Conservation (phyloP, 345 rosid species). For the Lumnitzera littorea region DNA sequence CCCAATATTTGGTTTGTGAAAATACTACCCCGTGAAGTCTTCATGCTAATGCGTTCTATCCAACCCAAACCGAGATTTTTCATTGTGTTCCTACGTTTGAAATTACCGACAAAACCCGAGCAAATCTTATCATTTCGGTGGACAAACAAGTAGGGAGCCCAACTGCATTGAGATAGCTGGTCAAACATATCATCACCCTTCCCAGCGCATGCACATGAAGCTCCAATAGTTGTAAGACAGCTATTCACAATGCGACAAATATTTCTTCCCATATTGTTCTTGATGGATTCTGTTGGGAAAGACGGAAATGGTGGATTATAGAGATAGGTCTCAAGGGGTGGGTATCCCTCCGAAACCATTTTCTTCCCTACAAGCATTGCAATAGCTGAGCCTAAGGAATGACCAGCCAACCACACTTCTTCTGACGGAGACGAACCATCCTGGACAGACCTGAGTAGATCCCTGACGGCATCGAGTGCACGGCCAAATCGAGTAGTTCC, state of each 20-base stretch:
- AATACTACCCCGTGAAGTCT: no score
- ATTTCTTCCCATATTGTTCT: conserved; percentile 49
- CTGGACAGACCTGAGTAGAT: conserved; percentile 40
- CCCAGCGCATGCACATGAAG: no score
- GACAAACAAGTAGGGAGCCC: conserved; percentile 51
- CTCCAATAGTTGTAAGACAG: conserved; percentile 52
- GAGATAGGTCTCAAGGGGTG: conserved; percentile 45
- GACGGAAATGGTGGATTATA: conserved; percentile 76
- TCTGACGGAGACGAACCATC: conserved; percentile 37
- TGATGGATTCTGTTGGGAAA: conserved; percentile 56
- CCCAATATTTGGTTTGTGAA: no score
- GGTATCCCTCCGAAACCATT: conserved; percentile 37
- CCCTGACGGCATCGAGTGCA: conserved; percentile 61
- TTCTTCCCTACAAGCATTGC: conserved; percentile 67
- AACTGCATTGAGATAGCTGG: conserved; percentile 28
- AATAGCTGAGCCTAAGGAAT: conserved; percentile 79
- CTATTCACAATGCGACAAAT: conserved; percentile 61
- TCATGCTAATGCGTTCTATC: no score
- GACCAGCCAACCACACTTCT: conserved; percentile 77
- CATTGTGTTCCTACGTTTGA: conserved; percentile 44
- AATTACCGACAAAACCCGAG: conserved; percentile 66
- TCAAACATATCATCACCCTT: conserved; percentile 22
- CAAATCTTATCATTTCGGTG: conserved; percentile 56
- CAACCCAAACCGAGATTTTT: conserved; percentile 11
- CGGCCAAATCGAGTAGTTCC: conserved; percentile 59